phyloP scores from a whole-genome alignment of 1,284 basidiomycete species.

The Ganoderma multipileum region DNA sequence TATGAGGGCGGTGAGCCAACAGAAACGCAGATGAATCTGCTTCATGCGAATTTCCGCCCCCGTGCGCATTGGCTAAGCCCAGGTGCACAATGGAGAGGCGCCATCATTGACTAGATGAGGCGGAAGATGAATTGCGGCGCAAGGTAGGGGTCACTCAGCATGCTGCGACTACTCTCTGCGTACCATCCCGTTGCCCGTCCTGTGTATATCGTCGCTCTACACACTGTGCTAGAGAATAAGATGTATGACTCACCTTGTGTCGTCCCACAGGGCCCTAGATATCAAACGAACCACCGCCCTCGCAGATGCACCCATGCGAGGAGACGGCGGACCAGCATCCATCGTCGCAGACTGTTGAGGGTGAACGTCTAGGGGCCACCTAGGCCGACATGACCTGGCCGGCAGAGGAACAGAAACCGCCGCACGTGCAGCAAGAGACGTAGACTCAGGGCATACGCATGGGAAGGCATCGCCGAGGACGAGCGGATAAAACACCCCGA shows the following conservation, averaged over 20 bases:
- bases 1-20: not conserved
- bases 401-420: slow-evolving; percentile 19
- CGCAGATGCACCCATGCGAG: slow-evolving; percentile 34
- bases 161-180: not conserved
- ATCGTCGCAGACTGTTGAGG: slow-evolving; percentile 12
- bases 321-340: slow-evolving; percentile 9
- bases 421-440: slow-evolving; percentile 3
- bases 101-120: slow-evolving; percentile 26
- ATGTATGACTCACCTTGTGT: not conserved
- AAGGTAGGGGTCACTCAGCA: not conserved
- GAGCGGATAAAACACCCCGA: slow-evolving; percentile 42
- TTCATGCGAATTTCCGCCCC: slow-evolving; percentile 30
- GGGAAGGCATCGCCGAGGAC: slow-evolving; percentile 49
- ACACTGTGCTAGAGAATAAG: not conserved
- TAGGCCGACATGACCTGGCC: slow-evolving; percentile 22
- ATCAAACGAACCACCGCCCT: slow-evolving; percentile 41
- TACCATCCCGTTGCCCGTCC: not conserved
- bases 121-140: slow-evolving; percentile 22
- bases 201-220: not conserved
- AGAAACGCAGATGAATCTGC: slow-evolving; percentile 31
- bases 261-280: slow-evolving; percentile 33
- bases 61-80: slow-evolving; percentile 34
- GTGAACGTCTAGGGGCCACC: slow-evolving; percentile 20
- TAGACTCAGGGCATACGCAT: too few species aligned
- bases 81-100: slow-evolving; percentile 31